Evolutionary conservation across 1,139 yeast species (phyloP).

Genomic region (Protomyces macrosporus): DNA sequence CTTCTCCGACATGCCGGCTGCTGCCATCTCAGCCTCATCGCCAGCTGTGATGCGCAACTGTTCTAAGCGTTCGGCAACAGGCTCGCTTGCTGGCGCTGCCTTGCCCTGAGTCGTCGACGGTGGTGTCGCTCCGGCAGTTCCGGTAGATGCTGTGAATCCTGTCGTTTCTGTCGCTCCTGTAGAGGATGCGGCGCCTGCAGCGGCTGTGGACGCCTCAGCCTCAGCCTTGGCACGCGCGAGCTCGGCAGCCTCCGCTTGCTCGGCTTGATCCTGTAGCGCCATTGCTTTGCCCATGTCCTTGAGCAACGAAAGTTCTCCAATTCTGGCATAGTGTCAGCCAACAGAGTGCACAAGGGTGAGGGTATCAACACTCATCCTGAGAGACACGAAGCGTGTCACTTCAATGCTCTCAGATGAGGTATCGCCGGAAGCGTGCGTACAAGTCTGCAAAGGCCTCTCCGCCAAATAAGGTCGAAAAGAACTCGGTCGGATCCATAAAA

Average conservation of each 20-base stretch:
- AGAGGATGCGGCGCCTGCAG: neutral
- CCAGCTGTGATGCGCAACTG: constrained; percentile 28
- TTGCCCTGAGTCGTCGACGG: neutral
- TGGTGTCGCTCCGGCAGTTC: neutral
- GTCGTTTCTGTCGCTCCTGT: neutral
- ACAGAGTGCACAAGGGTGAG: neutral
- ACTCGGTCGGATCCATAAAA: constrained; percentile 66
- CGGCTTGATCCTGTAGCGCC: constrained; percentile 67
- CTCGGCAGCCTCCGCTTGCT: constrained; percentile 61
- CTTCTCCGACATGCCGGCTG: constrained; percentile 32
- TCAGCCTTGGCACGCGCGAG: constrained; percentile 60
- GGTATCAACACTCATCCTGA: neutral
- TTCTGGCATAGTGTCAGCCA: constrained; percentile 38
- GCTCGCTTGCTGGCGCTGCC: neutral
- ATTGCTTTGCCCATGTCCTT: constrained; percentile 72
- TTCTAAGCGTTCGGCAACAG: constrained; percentile 3
- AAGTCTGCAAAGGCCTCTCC: constrained; percentile 85
- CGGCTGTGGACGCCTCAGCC: constrained; percentile 55
- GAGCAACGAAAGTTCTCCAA: constrained; percentile 84
- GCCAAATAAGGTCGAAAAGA: constrained; percentile 82
- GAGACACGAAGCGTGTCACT: neutral
- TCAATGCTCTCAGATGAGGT: constrained; percentile 9
- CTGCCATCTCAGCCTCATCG: constrained; percentile 23
- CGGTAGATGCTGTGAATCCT: neutral
- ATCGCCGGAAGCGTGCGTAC: constrained; percentile 33